phyloP scores from a whole-genome alignment of 257 asterid species.

The Avicennia marina region DNA sequence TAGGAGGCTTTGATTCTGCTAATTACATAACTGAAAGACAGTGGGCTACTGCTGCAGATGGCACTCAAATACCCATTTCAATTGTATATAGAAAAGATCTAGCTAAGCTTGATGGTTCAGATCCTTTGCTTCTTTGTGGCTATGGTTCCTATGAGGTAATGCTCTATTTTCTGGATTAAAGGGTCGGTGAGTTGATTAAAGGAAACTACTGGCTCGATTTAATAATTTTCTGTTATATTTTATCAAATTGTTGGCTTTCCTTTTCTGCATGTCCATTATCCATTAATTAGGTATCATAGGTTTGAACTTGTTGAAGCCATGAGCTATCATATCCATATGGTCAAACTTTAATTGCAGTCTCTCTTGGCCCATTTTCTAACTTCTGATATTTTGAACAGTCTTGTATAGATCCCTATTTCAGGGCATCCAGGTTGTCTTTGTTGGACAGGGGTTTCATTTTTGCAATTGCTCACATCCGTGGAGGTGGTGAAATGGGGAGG shows the following conservation, averaged over 20 bases:
- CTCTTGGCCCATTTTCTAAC: conserved; percentile 15
- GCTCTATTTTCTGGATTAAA: conserved; percentile 2
- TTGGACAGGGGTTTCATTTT: conserved; percentile 85
- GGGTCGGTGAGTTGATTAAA: conserved; percentile 16
- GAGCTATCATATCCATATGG: conserved; percentile 4
- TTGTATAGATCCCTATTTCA: conserved; percentile 77
- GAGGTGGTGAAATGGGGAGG: conserved; percentile 99
- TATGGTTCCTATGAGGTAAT: conserved; percentile 97
- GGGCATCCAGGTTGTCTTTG: conserved; percentile 75
- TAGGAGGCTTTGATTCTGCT: conserved; percentile 83
- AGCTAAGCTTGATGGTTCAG: conserved; percentile 85
- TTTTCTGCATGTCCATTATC: neutral
- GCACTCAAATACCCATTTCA: conserved; percentile 79
- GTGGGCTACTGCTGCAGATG: conserved; percentile 91
- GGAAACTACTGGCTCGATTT: conserved; percentile 1
- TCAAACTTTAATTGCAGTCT: neutral
- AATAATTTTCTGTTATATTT: neutral
- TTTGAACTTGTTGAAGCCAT: conserved; percentile 6
- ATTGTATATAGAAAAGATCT: conserved; percentile 62
- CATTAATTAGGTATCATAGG: neutral
- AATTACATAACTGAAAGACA: conserved; percentile 77
- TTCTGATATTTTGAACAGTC: conserved; percentile 45
- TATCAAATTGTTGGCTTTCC: neutral
- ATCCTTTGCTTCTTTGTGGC: conserved; percentile 85
- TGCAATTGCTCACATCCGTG: conserved; percentile 82